Evolutionary conservation across 805 yeast genomes (phyloP), one percentile per base, ranked within the genome.

Genomic region (Metschnikowia hibisci): DNA sequence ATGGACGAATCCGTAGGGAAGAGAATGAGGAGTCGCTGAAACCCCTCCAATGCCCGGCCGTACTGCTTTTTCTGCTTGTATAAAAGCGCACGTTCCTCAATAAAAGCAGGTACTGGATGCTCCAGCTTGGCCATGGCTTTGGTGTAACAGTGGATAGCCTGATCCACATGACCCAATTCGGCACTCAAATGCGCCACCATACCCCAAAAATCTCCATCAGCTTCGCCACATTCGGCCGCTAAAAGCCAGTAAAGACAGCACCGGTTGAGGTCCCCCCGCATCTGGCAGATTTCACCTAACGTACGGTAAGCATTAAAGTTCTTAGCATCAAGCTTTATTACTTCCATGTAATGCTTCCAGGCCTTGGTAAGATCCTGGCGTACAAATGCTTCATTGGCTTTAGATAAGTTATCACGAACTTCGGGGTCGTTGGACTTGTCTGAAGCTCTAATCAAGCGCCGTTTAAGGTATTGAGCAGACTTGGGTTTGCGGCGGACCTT

Each of bases 261-360:
- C 56, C 85, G 84, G 50, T 82, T 79, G 39, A 76, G 63, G 35
- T 80, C 71, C 1, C 88, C 90, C 47, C 80, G 82, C 41, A 76
- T 67, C 43, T 79, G 74, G 51, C 85, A 83, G 36, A 91, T 85
- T 56, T 87, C 96, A 36, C 96, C 97, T 34, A 89, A 65, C 0
- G 95, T 85, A 55, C 85, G 83, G 69, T 90, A 90, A 0, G 96
- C 96, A 34, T 85, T 80, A 60, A 79, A 83, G 58, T 86, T 84
- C 51, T 78, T 77, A 11, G 87, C 82, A 57, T 89, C 96, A 42
- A 81, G 71, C 53, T 82, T 80, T 46, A 91, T 81, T 10, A 88
- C 95, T 47, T 79, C 87, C 51, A 71, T 66, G 62, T 76, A 90
- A 39, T 74, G 58, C 39, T 75, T 64, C 51, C 78, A 74, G 0